Percentiles rank a stretch among this genome's conserved stretches.
phyloP scores from a whole-genome alignment of 2,329 filamentous ascomycete species.

The Talaromyces sp. region DNA sequence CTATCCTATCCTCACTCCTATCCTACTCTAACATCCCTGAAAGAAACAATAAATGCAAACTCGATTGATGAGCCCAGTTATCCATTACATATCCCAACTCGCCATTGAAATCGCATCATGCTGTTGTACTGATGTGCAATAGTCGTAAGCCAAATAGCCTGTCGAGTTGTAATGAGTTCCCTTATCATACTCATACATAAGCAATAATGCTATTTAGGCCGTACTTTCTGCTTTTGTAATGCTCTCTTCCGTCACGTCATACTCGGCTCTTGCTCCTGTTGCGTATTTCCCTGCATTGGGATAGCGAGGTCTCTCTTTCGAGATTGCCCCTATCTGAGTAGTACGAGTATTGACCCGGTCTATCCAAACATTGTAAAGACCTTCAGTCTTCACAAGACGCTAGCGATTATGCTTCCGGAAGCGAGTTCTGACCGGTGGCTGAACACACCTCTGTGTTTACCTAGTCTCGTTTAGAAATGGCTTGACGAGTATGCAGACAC shows the following conservation, averaged over 20 bases:
- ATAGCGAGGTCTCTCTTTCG: not conserved
- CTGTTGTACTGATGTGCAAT: not conserved
- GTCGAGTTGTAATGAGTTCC: not conserved
- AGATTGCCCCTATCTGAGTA: not conserved
- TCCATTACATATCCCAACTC: not conserved
- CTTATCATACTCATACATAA: constrained; percentile 4
- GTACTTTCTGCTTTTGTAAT: not conserved
- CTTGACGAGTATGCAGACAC: constrained; percentile 6
- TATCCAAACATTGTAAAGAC: not conserved
- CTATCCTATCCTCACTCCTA: constrained; percentile 8
- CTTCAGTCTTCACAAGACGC: not conserved
- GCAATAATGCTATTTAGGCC: not conserved
- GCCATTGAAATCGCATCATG: not conserved
- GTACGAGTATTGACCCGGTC: not conserved
- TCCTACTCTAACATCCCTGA: constrained; percentile 2
- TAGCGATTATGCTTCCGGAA: not conserved
- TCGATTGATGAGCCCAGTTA: not conserved
- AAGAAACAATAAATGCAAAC: constrained; percentile 1
- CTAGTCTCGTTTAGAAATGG: not conserved
- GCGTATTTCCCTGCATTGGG: not conserved
- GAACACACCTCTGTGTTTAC: not conserved
- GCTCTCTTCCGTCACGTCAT: not conserved
- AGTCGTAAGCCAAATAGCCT: not conserved
- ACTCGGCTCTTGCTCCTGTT: not conserved
- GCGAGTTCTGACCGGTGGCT: not conserved